Percentiles rank a stretch among this genome's conserved stretches.
Conservation (phyloP, 495 filamentous ascomycete species). For the Acidomyces sp. region DNA sequence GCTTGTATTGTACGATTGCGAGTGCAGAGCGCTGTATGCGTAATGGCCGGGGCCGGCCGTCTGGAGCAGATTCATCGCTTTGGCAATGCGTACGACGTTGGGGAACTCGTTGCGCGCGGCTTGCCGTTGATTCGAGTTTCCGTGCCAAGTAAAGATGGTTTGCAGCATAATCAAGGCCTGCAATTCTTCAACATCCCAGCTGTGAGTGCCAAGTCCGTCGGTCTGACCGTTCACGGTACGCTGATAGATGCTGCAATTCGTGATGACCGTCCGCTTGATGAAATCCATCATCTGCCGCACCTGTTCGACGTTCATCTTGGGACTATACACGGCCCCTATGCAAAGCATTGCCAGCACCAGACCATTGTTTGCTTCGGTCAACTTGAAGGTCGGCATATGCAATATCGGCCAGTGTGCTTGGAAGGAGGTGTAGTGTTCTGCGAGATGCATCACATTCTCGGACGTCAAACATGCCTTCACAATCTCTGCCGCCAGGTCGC, state of each 20-base stretch:
- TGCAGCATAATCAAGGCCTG: conserved; percentile 46
- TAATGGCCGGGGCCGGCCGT: conserved; percentile 25
- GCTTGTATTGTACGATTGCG: conserved; percentile 10
- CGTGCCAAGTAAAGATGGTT: conserved; percentile 50
- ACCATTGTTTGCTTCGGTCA: conserved; percentile 44
- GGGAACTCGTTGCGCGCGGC: conserved; percentile 40
- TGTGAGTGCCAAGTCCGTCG: conserved; percentile 18
- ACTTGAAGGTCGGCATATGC: conserved; percentile 53
- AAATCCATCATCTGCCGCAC: conserved; percentile 48
- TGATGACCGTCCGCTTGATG: conserved; percentile 30
- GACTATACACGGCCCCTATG: conserved; percentile 54
- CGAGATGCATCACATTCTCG: conserved; percentile 48
- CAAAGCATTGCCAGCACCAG: conserved; percentile 50
- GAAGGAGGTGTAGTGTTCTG: conserved; percentile 48
- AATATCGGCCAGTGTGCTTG: conserved; percentile 57
- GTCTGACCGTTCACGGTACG: conserved; percentile 27
- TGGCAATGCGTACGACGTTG: conserved; percentile 38
- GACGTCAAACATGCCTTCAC: conserved; percentile 42
- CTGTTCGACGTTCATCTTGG: conserved; percentile 36
- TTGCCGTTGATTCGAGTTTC: conserved; percentile 43
- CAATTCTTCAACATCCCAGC: conserved; percentile 43
- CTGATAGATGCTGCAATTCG: conserved; percentile 29
- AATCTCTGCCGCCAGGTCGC: conserved; percentile 25
- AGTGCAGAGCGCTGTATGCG: conserved; percentile 31
- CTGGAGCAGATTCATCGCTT: conserved; percentile 37